Conservation (phyloP, 2,329 filamentous ascomycete species). For the Chaetomium olivaceum region DNA sequence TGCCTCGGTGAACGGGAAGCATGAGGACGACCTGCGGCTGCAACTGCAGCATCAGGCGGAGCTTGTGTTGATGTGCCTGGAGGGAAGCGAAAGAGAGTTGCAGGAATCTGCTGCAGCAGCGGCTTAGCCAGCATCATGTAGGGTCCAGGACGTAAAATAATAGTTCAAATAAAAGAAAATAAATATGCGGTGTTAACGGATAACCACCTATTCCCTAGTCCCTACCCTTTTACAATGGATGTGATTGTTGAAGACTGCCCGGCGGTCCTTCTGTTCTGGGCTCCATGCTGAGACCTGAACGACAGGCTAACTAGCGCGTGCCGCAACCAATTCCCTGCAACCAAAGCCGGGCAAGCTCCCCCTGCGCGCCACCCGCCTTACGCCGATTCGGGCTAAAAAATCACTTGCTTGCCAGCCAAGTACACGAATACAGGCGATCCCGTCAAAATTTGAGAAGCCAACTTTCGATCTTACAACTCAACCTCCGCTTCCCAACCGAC, state of each 20-base stretch:
- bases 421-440: conserved; percentile 3
- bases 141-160: neutral
- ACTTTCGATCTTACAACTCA: conserved; percentile 18
- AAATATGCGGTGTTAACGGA: neutral
- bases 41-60: conserved; percentile 15
- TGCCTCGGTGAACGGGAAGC: conserved; percentile 29
- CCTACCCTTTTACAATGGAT: no score
- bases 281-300: neutral
- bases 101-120: neutral
- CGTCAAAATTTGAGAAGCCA: conserved; percentile 29
- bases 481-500: conserved; percentile 19
- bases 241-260: neutral
- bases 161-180: neutral
- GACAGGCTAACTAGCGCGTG: conserved; percentile 1
- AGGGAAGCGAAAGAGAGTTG: neutral
- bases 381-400: conserved; percentile 23
- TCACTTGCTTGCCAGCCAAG: conserved; percentile 20
- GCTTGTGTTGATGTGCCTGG: neutral
- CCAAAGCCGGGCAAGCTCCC: conserved; percentile 2
- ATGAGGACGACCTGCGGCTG: neutral
- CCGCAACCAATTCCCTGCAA: conserved; percentile 32
- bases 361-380: conserved; percentile 12
- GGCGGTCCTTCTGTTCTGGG: neutral
- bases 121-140: neutral
- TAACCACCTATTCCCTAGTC: no score